Evolutionary conservation across 495 filamentous ascomycete genomes (phyloP).

Genomic region (Podospora appendiculata): DNA sequence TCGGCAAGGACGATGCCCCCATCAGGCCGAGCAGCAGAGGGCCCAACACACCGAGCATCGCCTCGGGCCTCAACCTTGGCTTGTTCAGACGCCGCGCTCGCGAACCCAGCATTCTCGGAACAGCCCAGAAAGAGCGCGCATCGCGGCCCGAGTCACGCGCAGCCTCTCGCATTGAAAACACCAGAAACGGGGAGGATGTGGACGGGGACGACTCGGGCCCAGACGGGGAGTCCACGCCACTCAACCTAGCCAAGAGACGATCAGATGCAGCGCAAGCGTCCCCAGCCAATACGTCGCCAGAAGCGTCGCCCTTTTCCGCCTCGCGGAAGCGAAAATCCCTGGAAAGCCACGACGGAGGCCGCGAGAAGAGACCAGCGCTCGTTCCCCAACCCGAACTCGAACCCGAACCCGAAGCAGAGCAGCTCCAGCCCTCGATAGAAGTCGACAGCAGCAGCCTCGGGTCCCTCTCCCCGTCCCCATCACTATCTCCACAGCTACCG

Average conservation of each 20-base stretch:
- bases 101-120: constrained; percentile 42
- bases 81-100: constrained; percentile 35
- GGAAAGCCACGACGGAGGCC: constrained; percentile 24
- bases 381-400: constrained; percentile 1
- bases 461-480: constrained; percentile 10
- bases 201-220: constrained; percentile 31
- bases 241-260: constrained; percentile 27
- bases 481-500: constrained; percentile 13
- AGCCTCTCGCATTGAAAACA: constrained; percentile 11
- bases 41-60: constrained; percentile 34
- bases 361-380: constrained; percentile 15
- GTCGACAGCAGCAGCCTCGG: constrained; percentile 10
- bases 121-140: constrained; percentile 27
- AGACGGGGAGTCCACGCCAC: constrained; percentile 37
- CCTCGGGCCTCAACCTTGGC: constrained; percentile 38
- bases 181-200: constrained; percentile 23
- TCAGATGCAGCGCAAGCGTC: constrained; percentile 12
- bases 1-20: constrained; percentile 32
- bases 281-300: constrained; percentile 3
- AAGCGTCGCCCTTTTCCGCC: constrained; percentile 17
- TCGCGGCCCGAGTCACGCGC: constrained; percentile 20
- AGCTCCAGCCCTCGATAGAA: constrained; percentile 21
- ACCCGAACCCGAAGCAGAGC: background rate
- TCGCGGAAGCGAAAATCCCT: constrained; percentile 40
- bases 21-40: constrained; percentile 43